Evolutionary conservation across 495 filamentous ascomycete genomes (phyloP).

Genomic region (Astrocystis sublimbata): DNA sequence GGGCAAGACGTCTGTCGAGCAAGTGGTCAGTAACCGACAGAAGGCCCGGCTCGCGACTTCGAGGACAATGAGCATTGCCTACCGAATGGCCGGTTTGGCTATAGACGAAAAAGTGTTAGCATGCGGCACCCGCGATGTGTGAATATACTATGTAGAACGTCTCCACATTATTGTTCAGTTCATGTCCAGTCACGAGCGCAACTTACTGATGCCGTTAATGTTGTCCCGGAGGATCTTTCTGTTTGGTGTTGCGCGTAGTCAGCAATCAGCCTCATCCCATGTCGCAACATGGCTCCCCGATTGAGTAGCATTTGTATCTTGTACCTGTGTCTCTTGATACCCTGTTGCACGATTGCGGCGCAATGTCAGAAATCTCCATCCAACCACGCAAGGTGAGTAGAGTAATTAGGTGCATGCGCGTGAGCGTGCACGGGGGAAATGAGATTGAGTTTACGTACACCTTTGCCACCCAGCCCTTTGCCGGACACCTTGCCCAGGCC

Average conservation of each 20-base stretch:
- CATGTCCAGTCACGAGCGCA: too few relatives aligned
- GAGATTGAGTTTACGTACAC: constrained; percentile 26
- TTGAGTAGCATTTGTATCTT: neutral
- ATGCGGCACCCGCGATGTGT: neutral
- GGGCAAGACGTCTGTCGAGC: constrained; percentile 65
- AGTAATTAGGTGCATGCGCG: neutral
- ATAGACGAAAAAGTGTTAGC: constrained; percentile 22
- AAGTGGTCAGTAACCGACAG: constrained; percentile 2
- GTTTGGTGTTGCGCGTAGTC: constrained; percentile 3
- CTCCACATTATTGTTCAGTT: neutral
- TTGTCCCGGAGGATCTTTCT: constrained; percentile 65
- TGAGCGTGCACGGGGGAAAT: neutral
- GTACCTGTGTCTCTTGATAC: constrained; percentile 33
- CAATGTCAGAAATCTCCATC: constrained; percentile 9
- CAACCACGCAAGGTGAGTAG: too few relatives aligned
- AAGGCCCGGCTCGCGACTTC: neutral
- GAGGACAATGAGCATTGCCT: constrained; percentile 29
- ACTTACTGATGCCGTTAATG: constrained; percentile 67
- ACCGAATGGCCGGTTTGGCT: constrained; percentile 71
- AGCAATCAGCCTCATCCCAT: neutral
- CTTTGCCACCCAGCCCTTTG: constrained; percentile 27
- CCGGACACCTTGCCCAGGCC: constrained; percentile 20
- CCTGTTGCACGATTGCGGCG: constrained; percentile 19
- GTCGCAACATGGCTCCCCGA: constrained; percentile 4
- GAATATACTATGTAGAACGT: neutral